A percentile compares a stretch with the other conserved stretches of the same genome.
Conservation (phyloP, 495 filamentous ascomycete genomes). For the Aspergillus nanangensis region DNA sequence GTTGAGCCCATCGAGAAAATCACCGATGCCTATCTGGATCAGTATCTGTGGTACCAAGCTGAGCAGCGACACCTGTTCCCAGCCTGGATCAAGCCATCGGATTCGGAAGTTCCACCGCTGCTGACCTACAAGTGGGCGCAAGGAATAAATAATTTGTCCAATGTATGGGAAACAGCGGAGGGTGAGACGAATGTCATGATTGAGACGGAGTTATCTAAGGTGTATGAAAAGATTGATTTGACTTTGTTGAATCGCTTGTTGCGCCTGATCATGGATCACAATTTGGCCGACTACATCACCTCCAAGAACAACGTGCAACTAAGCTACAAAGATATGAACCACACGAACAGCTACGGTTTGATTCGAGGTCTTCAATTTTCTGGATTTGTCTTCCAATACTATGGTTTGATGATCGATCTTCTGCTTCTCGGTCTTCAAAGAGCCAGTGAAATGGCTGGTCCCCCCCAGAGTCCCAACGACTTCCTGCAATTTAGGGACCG, state of each 20-base stretch:
- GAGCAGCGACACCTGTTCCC: conserved; percentile 98
- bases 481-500: conserved; percentile 96
- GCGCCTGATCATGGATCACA: conserved; percentile 98
- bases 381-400: conserved; percentile 98
- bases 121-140: conserved; percentile 99
- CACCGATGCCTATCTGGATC: conserved; percentile 97
- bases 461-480: conserved; percentile 95
- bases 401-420: conserved; percentile 92
- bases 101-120: conserved; percentile 96
- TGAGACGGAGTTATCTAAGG: conserved; percentile 95
- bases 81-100: conserved; percentile 98
- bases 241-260: conserved; percentile 91
- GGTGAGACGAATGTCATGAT: conserved; percentile 99
- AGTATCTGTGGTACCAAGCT: conserved; percentile 99
- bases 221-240: conserved; percentile 99
- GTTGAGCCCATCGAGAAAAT: conserved; percentile 99
- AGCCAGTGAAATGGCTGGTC: conserved; percentile 94
- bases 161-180: conserved; percentile 92
- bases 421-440: conserved; percentile 89
- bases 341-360: conserved; percentile 97
- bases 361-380: conserved; percentile 97
- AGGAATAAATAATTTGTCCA: conserved; percentile 98
- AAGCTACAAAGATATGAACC: conserved; percentile 99
- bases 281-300: conserved; percentile 97
- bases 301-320: conserved; percentile 99